phyloP scores from a whole-genome alignment of 2,329 filamentous ascomycete species.

The Penicillium verrucosum region DNA sequence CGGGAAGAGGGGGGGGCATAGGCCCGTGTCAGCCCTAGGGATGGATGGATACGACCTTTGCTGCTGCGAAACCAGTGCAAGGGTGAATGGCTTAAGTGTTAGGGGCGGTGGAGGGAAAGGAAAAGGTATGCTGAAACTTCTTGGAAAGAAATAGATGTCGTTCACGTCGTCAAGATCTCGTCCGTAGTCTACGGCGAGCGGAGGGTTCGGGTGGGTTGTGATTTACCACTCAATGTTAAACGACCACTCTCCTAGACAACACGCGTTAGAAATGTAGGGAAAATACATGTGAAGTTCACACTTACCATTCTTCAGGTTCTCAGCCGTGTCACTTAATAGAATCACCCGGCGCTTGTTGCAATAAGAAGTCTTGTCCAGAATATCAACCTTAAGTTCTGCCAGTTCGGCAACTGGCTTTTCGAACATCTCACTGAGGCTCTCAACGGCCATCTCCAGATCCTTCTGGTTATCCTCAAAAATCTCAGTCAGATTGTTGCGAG shows the following conservation, averaged over 20 bases:
- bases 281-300: background rate
- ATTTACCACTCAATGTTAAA: constrained; percentile 45
- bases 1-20: background rate
- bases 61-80: background rate
- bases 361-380: constrained; percentile 97
- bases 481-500: constrained; percentile 88
- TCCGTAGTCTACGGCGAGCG: background rate
- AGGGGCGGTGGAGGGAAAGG: background rate
- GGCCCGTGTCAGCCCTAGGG: background rate
- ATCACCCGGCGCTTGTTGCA: constrained; percentile 92
- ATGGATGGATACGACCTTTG: background rate
- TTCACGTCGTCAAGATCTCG: constrained; percentile 25
- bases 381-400: constrained; percentile 85
- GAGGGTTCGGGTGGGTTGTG: background rate
- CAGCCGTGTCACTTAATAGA: constrained; percentile 84
- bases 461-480: constrained; percentile 99
- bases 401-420: constrained; percentile 92
- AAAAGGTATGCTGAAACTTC: background rate
- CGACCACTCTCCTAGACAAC: constrained; percentile 41
- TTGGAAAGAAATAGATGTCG: constrained; percentile 5
- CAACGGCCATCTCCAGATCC: constrained; percentile 94
- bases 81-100: background rate
- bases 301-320: constrained; percentile 83
- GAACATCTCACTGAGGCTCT: constrained; percentile 98
- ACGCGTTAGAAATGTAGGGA: background rate